Conservation (phyloP, 2,329 filamentous ascomycete genomes). For the Thielaviopsis euricoi region DNA sequence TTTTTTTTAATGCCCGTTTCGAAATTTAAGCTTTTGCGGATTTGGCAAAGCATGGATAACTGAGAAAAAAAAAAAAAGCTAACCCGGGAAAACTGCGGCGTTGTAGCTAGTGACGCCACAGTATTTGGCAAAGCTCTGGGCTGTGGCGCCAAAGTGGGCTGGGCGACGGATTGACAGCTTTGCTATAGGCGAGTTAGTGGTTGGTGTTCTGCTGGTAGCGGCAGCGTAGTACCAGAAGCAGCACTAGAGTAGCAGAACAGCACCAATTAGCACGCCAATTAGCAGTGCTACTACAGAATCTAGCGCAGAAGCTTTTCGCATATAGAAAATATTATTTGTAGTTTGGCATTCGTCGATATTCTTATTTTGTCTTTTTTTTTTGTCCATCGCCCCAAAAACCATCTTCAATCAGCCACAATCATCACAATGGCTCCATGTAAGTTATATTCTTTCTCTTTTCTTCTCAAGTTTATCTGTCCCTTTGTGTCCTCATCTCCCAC, state of each 20-base stretch:
- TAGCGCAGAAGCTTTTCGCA: background rate
- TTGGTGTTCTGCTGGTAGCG: too few species aligned
- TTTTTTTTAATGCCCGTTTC: too few species aligned
- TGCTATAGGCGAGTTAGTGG: too few species aligned
- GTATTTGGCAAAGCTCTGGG: background rate
- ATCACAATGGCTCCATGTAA: conserved; percentile 11
- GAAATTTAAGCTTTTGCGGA: background rate
- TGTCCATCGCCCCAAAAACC: background rate
- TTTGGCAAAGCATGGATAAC: too few species aligned
- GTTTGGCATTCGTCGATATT: background rate
- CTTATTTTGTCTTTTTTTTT: background rate
- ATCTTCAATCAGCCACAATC: background rate
- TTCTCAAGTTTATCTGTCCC: background rate
- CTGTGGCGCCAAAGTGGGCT: too few species aligned
- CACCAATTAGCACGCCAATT: too few species aligned
- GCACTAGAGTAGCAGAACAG: too few species aligned
- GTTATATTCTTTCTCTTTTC: background rate
- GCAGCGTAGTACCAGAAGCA: too few species aligned
- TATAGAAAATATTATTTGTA: background rate
- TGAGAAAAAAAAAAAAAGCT: background rate
- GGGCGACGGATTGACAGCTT: background rate
- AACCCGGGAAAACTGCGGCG: background rate
- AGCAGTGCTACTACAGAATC: too few species aligned
- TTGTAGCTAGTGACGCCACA: background rate
- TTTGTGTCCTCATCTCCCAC: background rate